Percentiles rank a stretch among this genome's conserved stretches.
Evolutionary conservation across 768 basidiomycete species (phyloP).

Genomic region (Lepiota venenata): DNA sequence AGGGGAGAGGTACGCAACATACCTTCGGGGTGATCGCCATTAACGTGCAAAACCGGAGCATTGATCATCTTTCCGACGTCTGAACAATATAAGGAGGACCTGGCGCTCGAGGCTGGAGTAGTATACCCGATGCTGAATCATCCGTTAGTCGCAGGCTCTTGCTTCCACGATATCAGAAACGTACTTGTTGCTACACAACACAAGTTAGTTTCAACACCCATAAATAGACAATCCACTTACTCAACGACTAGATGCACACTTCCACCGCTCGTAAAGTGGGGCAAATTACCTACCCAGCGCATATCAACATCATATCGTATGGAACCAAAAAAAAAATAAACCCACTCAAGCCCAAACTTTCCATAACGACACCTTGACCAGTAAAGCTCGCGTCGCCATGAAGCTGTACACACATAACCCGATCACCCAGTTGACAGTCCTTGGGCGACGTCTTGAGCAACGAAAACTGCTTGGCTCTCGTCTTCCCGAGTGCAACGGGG

Average conservation of each 20-base stretch:
- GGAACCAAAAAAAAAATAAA: slow-evolving; percentile 7
- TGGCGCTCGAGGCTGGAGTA: slow-evolving; percentile 78
- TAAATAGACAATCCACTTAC: slow-evolving; percentile 38
- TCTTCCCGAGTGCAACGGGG: slow-evolving; percentile 85
- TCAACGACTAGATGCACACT: slow-evolving; percentile 90
- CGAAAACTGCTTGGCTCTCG: slow-evolving; percentile 86
- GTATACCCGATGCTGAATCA: slow-evolving; percentile 83
- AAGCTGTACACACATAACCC: slow-evolving; percentile 84
- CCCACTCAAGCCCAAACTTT: slow-evolving; percentile 78
- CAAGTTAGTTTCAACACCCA: not conserved
- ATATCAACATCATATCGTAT: not conserved
- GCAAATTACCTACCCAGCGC: slow-evolving; percentile 61
- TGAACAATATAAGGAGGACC: slow-evolving; percentile 86
- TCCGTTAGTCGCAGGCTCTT: slow-evolving; percentile 2
- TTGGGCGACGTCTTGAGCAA: slow-evolving; percentile 63
- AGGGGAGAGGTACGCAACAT: slow-evolving; percentile 11
- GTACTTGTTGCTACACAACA: slow-evolving; percentile 52
- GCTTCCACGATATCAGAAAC: slow-evolving; percentile 8
- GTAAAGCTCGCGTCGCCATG: slow-evolving; percentile 93
- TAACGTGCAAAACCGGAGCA: slow-evolving; percentile 86
- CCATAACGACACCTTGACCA: slow-evolving; percentile 90
- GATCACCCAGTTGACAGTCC: slow-evolving; percentile 56
- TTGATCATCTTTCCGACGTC: slow-evolving; percentile 90
- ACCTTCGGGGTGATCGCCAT: slow-evolving; percentile 90
- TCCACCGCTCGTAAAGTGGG: slow-evolving; percentile 90